Conservation (phyloP, 495 filamentous ascomycete species). For the Xylaria bambusicola region DNA sequence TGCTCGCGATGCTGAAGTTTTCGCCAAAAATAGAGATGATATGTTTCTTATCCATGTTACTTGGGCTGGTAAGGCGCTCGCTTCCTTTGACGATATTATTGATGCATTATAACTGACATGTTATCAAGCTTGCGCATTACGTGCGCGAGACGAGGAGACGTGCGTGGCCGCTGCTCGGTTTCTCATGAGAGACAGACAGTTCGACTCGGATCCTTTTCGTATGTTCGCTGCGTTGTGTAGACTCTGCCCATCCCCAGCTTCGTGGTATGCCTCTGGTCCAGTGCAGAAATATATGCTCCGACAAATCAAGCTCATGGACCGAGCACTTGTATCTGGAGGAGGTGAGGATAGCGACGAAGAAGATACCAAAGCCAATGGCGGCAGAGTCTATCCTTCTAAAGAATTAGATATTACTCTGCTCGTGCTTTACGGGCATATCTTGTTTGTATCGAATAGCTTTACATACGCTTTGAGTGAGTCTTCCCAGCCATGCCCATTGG, state of each 20-base stretch:
- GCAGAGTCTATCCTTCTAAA: slow-evolving; percentile 30
- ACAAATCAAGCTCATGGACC: slow-evolving; percentile 89
- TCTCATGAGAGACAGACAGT: slow-evolving; percentile 85
- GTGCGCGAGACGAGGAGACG: slow-evolving; percentile 76
- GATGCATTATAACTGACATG: slow-evolving; percentile 21
- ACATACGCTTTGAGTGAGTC: slow-evolving; percentile 70
- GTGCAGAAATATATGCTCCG: slow-evolving; percentile 87
- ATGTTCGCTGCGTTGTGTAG: slow-evolving; percentile 73
- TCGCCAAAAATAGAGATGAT: slow-evolving; percentile 64
- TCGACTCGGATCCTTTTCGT: slow-evolving; percentile 79
- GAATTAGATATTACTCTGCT: slow-evolving; percentile 65
- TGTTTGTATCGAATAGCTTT: slow-evolving; percentile 77
- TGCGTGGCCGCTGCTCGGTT: slow-evolving; percentile 69
- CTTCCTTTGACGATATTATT: background rate
- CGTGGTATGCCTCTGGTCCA: slow-evolving; percentile 60
- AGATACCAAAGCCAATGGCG: slow-evolving; percentile 27
- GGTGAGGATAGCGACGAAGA: slow-evolving; percentile 25
- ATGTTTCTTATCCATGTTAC: slow-evolving; percentile 76
- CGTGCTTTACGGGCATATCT: slow-evolving; percentile 84
- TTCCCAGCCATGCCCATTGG: background rate
- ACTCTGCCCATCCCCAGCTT: slow-evolving; percentile 59
- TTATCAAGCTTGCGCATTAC: slow-evolving; percentile 71
- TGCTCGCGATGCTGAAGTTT: slow-evolving; percentile 75
- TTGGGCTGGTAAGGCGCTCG: slow-evolving; percentile 64
- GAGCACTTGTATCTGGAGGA: slow-evolving; percentile 23